phyloP scores from a whole-genome alignment of 192 early-diverging fungal species.

The Linnemannia schmuckeri region DNA sequence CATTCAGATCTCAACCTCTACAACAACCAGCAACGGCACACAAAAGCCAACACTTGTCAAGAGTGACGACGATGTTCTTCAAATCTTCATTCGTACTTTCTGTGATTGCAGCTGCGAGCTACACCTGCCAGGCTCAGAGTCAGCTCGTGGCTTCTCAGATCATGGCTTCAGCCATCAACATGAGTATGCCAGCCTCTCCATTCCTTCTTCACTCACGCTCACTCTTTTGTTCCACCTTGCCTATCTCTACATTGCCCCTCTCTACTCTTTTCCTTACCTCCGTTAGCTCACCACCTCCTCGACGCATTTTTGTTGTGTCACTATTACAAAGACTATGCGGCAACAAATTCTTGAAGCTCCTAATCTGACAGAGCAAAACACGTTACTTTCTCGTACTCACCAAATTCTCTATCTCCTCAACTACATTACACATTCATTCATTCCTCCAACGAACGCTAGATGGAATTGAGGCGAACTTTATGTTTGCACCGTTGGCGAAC shows the following conservation, averaged over 20 bases:
- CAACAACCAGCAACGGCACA: not conserved
- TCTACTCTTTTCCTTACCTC: too few relatives aligned
- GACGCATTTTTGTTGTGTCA: too few relatives aligned
- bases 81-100: slow-evolving; percentile 9
- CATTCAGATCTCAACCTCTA: not conserved
- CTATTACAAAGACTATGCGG: too few relatives aligned
- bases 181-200: slow-evolving; percentile 5
- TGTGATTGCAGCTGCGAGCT: slow-evolving; percentile 7
- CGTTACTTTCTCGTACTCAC: not conserved
- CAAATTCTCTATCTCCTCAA: not conserved
- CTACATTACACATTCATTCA: not conserved
- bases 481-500: slow-evolving; percentile 14
- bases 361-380: not conserved
- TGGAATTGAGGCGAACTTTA: slow-evolving; percentile 27
- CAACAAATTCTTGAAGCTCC: not conserved
- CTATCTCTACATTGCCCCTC: too few relatives aligned
- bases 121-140: not conserved
- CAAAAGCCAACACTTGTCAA: not conserved
- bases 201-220: not conserved
- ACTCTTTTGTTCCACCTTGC: not conserved
- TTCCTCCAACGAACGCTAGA: slow-evolving; percentile 13
- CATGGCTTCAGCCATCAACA: slow-evolving; percentile 1
- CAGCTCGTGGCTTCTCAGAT: slow-evolving; percentile 12
- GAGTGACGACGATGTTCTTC: not conserved
- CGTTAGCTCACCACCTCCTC: too few relatives aligned